Evolutionary conservation across 331 rosid genomes (phyloP).

Genomic region (Telfairia occidentalis): DNA sequence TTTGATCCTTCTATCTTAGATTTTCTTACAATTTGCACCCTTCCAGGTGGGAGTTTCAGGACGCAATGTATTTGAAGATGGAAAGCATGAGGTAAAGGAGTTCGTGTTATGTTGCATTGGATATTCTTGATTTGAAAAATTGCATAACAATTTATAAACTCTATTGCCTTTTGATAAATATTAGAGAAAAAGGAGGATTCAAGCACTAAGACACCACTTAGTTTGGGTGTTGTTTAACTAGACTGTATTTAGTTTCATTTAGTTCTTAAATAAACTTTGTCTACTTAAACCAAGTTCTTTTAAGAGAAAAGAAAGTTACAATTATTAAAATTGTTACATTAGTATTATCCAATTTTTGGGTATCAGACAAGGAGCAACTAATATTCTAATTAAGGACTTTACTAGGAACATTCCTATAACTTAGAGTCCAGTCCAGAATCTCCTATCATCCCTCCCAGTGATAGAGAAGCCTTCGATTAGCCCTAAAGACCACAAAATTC

Average conservation of each 20-base stretch:
- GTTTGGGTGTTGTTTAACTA: not conserved
- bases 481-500: too few relatives aligned
- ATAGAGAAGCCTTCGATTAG: too few relatives aligned
- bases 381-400: too few relatives aligned
- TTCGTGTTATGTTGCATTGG: not conserved
- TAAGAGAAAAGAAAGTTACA: too few relatives aligned
- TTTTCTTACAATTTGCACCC: constrained; percentile 17
- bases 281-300: not conserved
- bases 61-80: constrained; percentile 24
- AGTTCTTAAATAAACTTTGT: not conserved
- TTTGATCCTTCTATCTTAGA: constrained; percentile 5
- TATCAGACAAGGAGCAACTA: too few relatives aligned
- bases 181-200: not conserved
- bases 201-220: not conserved
- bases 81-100: constrained; percentile 27
- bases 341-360: too few relatives aligned
- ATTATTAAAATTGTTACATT: too few relatives aligned
- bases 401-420: too few relatives aligned
- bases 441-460: too few relatives aligned
- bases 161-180: not conserved
- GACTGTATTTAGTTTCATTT: not conserved
- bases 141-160: not conserved
- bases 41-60: constrained; percentile 33
- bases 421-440: too few relatives aligned
- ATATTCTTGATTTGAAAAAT: not conserved